Conservation (phyloP, 208 protist genomes). For the Leptomonas pyrrhocoris region DNA sequence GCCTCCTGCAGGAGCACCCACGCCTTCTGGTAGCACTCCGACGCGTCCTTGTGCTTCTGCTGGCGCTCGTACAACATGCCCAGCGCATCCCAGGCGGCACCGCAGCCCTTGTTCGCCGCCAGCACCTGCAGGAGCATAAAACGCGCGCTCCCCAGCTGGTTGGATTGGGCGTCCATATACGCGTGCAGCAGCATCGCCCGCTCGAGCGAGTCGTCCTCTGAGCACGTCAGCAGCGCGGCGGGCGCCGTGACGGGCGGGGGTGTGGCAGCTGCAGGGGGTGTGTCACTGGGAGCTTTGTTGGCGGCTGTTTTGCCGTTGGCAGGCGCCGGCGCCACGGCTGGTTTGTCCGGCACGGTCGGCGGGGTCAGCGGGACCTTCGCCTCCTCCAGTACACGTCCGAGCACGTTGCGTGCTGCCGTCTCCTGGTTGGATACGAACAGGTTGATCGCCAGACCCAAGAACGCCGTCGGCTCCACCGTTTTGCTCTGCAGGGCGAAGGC, state of each 20-base stretch:
- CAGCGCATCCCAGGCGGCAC: slow-evolving; percentile 83
- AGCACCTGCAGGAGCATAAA: slow-evolving; percentile 65
- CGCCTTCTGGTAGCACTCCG: slow-evolving; percentile 92
- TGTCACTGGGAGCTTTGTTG: no score
- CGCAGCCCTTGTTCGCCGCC: slow-evolving; percentile 79
- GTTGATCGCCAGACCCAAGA: slow-evolving; percentile 80
- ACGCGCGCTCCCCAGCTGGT: slow-evolving; percentile 83
- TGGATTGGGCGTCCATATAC: slow-evolving; percentile 81
- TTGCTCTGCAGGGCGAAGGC: slow-evolving; percentile 41
- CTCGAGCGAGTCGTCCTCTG: slow-evolving; percentile 59
- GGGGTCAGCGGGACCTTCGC: slow-evolving; percentile 14
- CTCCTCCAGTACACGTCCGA: slow-evolving; percentile 33
- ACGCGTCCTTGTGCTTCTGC: slow-evolving; percentile 87
- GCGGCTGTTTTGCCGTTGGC: not conserved
- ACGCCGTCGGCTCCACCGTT: slow-evolving; percentile 55
- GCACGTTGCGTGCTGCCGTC: slow-evolving; percentile 60
- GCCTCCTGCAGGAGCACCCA: slow-evolving; percentile 91
- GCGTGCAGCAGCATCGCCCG: slow-evolving; percentile 86
- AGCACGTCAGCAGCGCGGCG: slow-evolving; percentile 24
- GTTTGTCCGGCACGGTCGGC: slow-evolving; percentile 3
- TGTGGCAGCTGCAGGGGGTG: not conserved
- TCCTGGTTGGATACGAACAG: slow-evolving; percentile 85
- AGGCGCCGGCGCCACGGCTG: not conserved
- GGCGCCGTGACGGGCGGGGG: slow-evolving; percentile 4
- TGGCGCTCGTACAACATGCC: slow-evolving; percentile 92